Evolutionary conservation across 345 rosid species (phyloP).

Genomic region (Limnanthes douglasii): DNA sequence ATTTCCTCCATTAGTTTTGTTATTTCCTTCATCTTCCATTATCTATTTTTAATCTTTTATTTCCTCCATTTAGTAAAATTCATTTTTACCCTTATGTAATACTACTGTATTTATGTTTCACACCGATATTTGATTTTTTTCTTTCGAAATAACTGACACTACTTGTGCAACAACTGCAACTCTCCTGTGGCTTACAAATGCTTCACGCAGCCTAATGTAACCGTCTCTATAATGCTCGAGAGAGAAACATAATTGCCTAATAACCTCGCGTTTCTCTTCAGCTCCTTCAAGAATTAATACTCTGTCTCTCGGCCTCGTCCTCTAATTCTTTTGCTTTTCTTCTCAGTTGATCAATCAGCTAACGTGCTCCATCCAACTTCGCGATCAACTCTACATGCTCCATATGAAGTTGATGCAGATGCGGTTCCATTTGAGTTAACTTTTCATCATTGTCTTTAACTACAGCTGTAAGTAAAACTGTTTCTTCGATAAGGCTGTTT

Average conservation of each 20-base stretch:
- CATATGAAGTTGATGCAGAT: slow-evolving; percentile 15
- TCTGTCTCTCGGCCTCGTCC: slow-evolving; percentile 37
- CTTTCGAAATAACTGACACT: too few relatives aligned
- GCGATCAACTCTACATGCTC: slow-evolving; percentile 19
- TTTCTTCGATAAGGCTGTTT: slow-evolving; percentile 36
- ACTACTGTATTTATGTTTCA: too few relatives aligned
- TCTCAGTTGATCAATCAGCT: slow-evolving; percentile 20
- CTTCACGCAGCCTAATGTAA: too few relatives aligned
- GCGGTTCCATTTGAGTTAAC: slow-evolving; percentile 35
- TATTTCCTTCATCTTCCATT: too few relatives aligned
- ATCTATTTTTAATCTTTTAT: too few relatives aligned
- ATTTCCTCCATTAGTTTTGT: too few relatives aligned
- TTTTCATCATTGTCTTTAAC: slow-evolving; percentile 15
- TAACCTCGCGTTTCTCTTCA: slow-evolving; percentile 80
- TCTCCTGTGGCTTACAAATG: too few relatives aligned
- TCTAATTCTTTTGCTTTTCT: slow-evolving; percentile 26
- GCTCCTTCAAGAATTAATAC: slow-evolving; percentile 29
- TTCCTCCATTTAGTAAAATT: too few relatives aligned
- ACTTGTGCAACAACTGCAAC: too few relatives aligned
- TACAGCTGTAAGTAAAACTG: slow-evolving; percentile 26
- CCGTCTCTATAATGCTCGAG: slow-evolving; percentile 67
- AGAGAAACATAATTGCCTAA: slow-evolving; percentile 73
- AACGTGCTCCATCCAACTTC: slow-evolving; percentile 16
- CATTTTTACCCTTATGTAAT: too few relatives aligned
- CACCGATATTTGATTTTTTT: too few relatives aligned